phyloP scores from a whole-genome alignment of 108 stramenopile genomes.

The Pseudonitzschia pungens region DNA sequence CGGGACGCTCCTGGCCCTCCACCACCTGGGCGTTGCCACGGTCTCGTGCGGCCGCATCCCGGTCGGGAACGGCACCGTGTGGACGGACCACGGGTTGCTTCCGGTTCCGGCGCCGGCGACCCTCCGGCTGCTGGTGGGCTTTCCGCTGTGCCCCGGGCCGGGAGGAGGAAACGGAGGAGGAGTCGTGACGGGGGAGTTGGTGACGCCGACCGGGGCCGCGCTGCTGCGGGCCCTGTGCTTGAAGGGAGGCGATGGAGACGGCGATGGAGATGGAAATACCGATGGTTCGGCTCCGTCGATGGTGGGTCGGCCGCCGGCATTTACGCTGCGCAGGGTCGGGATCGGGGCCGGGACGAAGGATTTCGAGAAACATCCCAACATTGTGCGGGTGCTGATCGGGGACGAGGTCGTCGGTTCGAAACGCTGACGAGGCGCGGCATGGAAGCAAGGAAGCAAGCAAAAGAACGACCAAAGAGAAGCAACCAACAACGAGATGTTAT shows the following conservation, averaged over 20 bases:
- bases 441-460: background rate
- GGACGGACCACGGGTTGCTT: conserved; percentile 89
- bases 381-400: conserved; percentile 85
- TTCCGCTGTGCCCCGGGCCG: conserved; percentile 87
- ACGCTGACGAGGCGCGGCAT: background rate
- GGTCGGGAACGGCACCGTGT: conserved; percentile 85
- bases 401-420: conserved; percentile 33
- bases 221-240: conserved; percentile 75
- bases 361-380: conserved; percentile 87
- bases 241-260: no score
- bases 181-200: conserved; percentile 76
- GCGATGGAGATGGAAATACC: no score
- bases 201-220: conserved; percentile 92
- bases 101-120: conserved; percentile 95
- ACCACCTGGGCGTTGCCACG: conserved; percentile 64
- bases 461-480: background rate
- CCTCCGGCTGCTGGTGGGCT: conserved; percentile 78
- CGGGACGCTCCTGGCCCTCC: conserved; percentile 80
- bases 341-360: conserved; percentile 93
- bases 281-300: background rate
- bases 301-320: conserved; percentile 72
- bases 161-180: conserved; percentile 16
- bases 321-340: conserved; percentile 66
- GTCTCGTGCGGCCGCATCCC: conserved; percentile 82
- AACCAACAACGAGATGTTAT: no score